Percentiles rank a stretch among this genome's conserved stretches.
These are phyloP conservation scores for Debaryomyces tyrocola DNA, from an alignment of 805 yeast genomes.

Conservation along the genomic window DNA sequence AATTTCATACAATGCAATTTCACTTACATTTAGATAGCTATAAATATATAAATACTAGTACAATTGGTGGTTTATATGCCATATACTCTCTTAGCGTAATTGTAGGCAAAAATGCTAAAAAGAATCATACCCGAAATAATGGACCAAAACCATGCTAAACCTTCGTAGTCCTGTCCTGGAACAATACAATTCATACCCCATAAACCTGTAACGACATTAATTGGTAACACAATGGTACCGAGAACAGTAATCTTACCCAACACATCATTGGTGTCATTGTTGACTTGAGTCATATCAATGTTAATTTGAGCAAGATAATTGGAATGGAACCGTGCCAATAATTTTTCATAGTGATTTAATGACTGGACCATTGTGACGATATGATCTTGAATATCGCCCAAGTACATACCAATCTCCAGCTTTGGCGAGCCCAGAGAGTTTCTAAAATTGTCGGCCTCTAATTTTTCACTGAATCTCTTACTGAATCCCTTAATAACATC, in stretches of 20 bases:
- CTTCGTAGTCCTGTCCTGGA: constrained; percentile 73
- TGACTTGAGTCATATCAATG: constrained; percentile 95
- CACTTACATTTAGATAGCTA: no score
- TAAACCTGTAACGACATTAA: constrained; percentile 92
- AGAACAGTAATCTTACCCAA: constrained; percentile 88
- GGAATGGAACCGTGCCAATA: constrained; percentile 91
- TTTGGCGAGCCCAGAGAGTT: constrained; percentile 30
- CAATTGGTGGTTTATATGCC: constrained; percentile 25
- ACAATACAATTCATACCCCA: constrained; percentile 99
- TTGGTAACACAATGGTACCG: constrained; percentile 93
- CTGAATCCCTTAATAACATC: constrained; percentile 97
- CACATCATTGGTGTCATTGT: constrained; percentile 95
- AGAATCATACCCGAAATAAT: constrained; percentile 34
- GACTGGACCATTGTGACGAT: constrained; percentile 96
- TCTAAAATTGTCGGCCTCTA: constrained; percentile 3
- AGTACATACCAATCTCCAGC: constrained; percentile 83
- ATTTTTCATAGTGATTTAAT: constrained; percentile 89
- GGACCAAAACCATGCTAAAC: constrained; percentile 42
- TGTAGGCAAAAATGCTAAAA: constrained; percentile 38
- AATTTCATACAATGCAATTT: not conserved
- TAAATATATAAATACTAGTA: not conserved
- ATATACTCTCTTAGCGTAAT: constrained; percentile 40
- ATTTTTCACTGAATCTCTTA: constrained; percentile 63
- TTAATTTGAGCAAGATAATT: constrained; percentile 95
- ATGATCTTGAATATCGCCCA: constrained; percentile 98